Conservation (phyloP, 2,329 filamentous ascomycete genomes). For the Dothistroma septosporum region DNA sequence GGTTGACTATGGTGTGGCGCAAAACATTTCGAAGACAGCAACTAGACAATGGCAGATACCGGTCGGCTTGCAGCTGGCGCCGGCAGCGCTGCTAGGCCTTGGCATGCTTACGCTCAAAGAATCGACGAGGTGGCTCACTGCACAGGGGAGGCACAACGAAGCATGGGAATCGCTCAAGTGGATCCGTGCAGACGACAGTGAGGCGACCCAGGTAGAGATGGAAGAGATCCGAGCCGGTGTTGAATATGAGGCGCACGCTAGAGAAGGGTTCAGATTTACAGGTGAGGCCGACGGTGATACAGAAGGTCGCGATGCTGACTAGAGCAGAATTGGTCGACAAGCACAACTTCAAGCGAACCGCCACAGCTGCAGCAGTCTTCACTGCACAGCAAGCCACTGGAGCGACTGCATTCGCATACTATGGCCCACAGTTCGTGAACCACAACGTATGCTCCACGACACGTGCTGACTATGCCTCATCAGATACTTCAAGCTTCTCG, state of each 20-base stretch:
- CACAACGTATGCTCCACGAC: not conserved
- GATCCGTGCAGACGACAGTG: slow-evolving; percentile 46
- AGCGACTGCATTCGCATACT: slow-evolving; percentile 53
- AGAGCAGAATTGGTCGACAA: slow-evolving; percentile 42
- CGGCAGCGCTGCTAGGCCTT: slow-evolving; percentile 46
- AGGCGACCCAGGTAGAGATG: slow-evolving; percentile 44
- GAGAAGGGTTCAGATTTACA: slow-evolving; percentile 24
- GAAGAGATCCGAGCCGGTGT: slow-evolving; percentile 49
- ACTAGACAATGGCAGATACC: slow-evolving; percentile 53
- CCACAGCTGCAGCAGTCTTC: slow-evolving; percentile 47
- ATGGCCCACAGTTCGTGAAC: slow-evolving; percentile 43
- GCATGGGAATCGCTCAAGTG: slow-evolving; percentile 49
- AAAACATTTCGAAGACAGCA: slow-evolving; percentile 35
- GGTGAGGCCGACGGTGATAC: not conserved
- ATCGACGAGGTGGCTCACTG: slow-evolving; percentile 50
- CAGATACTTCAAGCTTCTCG: slow-evolving; percentile 49
- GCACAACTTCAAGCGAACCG: slow-evolving; percentile 44
- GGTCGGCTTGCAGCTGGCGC: slow-evolving; percentile 50
- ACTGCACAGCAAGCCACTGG: slow-evolving; percentile 53
- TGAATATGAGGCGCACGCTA: slow-evolving; percentile 43
- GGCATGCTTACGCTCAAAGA: slow-evolving; percentile 50
- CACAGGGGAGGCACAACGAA: slow-evolving; percentile 43
- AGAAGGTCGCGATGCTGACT: not conserved
- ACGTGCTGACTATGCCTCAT: not conserved
- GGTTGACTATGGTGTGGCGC: slow-evolving; percentile 48